phyloP scores from a whole-genome alignment of 225 moss, liverwort and hornwort genomes.

The Neckera pumila region DNA sequence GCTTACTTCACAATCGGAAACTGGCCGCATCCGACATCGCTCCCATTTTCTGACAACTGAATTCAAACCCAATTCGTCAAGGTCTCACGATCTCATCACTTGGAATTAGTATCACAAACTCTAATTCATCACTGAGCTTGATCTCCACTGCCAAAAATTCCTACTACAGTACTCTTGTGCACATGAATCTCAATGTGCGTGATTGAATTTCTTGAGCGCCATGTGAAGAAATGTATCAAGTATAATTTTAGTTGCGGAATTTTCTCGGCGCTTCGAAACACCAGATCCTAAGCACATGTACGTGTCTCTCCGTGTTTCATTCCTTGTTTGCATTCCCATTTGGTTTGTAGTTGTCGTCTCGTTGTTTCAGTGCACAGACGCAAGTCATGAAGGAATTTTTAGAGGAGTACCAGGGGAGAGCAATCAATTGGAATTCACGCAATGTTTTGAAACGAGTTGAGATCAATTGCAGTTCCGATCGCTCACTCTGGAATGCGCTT shows the following conservation, averaged over 20 bases:
- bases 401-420: no score
- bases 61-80: neutral
- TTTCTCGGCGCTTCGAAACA: neutral
- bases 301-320: neutral
- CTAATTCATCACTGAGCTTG: neutral
- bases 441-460: neutral
- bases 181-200: neutral
- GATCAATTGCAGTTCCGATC: neutral
- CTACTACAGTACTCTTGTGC: no score
- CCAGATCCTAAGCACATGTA: neutral
- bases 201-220: neutral
- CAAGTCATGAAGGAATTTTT: neutral
- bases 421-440: neutral
- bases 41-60: neutral
- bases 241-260: neutral
- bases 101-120: no score
- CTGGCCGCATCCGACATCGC: no score
- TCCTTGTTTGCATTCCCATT: neutral
- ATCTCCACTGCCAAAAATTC: neutral
- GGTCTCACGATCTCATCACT: neutral
- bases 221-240: neutral
- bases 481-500: neutral
- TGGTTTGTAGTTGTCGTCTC: neutral
- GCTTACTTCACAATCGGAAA: neutral
- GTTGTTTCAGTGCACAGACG: no score